Evolutionary conservation across 176 grass and related monocot genomes (phyloP).

Genomic region (Avena insularis): DNA sequence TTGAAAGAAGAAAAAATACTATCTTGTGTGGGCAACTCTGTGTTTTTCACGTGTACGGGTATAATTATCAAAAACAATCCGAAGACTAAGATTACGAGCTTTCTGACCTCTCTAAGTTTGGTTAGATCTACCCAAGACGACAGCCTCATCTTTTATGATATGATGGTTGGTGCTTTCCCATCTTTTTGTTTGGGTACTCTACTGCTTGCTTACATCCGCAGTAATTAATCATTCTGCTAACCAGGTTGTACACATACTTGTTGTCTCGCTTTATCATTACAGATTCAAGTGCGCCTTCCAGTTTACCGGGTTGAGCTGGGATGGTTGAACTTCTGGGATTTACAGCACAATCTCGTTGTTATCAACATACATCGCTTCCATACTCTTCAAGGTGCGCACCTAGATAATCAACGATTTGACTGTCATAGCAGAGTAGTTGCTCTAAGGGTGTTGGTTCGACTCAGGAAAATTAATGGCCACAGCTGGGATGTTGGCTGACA

Average conservation of each 20-base stretch:
- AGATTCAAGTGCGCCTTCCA: conserved; percentile 20
- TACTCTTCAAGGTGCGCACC: too few relatives aligned
- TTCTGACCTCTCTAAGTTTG: too few relatives aligned
- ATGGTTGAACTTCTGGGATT: background rate
- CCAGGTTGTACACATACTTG: background rate
- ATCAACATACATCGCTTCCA: background rate
- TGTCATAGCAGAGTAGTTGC: too few relatives aligned
- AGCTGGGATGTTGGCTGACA: background rate
- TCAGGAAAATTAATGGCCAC: too few relatives aligned
- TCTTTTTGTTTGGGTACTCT: background rate
- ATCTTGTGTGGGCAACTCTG: too few relatives aligned
- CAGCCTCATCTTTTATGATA: background rate
- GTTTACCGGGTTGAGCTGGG: background rate
- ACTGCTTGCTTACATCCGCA: background rate
- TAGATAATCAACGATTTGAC: too few relatives aligned
- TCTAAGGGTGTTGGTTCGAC: too few relatives aligned
- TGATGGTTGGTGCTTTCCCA: background rate
- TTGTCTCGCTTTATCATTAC: background rate
- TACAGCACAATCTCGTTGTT: background rate
- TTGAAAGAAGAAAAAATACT: too few relatives aligned
- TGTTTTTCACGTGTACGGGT: too few relatives aligned
- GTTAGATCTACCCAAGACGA: too few relatives aligned
- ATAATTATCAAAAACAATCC: too few relatives aligned
- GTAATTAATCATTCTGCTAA: background rate
- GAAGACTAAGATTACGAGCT: too few relatives aligned